Percentiles rank a stretch among this genome's conserved stretches.
Conservation (phyloP, 306 rosid species). For the Begonia loranthoides region DNA sequence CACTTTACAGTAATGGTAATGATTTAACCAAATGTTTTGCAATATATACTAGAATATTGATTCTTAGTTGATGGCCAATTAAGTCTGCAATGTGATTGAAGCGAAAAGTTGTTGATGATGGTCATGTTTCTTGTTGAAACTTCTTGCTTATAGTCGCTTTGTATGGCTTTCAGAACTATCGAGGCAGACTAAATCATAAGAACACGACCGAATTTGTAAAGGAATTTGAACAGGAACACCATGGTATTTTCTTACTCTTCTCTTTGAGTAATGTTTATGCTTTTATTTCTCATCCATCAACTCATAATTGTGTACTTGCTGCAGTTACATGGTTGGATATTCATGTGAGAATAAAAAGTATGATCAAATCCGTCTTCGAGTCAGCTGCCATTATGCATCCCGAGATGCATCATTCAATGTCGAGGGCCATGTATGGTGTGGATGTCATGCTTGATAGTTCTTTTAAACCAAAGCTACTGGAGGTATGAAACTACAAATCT, state of each 20-base stretch:
- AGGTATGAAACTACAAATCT: slow-evolving; percentile 34
- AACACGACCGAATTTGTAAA: slow-evolving; percentile 51
- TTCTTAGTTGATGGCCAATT: too few relatives aligned
- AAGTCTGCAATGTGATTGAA: background rate
- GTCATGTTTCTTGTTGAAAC: background rate
- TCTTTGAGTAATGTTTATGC: background rate
- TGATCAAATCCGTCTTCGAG: slow-evolving; percentile 78
- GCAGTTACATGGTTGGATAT: slow-evolving; percentile 83
- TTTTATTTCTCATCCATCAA: background rate
- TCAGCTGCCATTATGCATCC: slow-evolving; percentile 74
- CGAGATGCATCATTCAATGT: slow-evolving; percentile 67
- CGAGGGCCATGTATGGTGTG: slow-evolving; percentile 86
- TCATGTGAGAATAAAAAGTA: slow-evolving; percentile 43
- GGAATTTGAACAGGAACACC: slow-evolving; percentile 89
- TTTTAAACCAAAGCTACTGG: slow-evolving; percentile 73
- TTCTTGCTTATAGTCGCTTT: background rate
- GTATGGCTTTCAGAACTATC: slow-evolving; percentile 51
- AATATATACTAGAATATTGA: too few relatives aligned
- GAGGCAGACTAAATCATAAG: slow-evolving; percentile 67
- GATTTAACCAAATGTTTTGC: slow-evolving; percentile 3
- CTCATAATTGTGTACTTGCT: slow-evolving; percentile 1
- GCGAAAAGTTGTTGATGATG: background rate
- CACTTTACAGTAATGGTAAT: slow-evolving; percentile 96
- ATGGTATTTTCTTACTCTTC: slow-evolving; percentile 34
- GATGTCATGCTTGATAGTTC: slow-evolving; percentile 84